Percentiles rank a stretch among this genome's conserved stretches.
phyloP scores from a whole-genome alignment of 805 yeast species.

The Pichia sporocuriosa region DNA sequence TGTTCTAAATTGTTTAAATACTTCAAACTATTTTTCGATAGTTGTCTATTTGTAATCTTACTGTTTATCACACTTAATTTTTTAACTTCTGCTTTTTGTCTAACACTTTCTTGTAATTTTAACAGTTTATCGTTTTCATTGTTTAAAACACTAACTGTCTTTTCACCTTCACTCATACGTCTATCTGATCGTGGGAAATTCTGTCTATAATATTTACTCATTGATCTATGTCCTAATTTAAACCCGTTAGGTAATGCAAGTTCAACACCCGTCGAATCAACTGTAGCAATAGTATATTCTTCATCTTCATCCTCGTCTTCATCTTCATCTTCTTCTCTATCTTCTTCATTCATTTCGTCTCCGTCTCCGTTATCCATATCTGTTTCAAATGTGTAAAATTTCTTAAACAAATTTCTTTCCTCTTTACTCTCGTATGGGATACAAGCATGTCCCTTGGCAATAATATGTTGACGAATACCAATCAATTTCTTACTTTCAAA shows the following conservation, averaged over 20 bases:
- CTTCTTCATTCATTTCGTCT: conserved; percentile 4
- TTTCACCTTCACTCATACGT: conserved; percentile 50
- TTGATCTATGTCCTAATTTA: conserved; percentile 70
- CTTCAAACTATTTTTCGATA: conserved; percentile 44
- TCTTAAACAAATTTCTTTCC: conserved; percentile 62
- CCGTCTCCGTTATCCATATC: too few species aligned
- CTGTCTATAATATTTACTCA: conserved; percentile 64
- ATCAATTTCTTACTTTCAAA: conserved; percentile 74
- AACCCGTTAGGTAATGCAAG: conserved; percentile 70
- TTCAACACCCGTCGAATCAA: conserved; percentile 45
- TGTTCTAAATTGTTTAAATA: conserved; percentile 72
- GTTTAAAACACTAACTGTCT: conserved; percentile 35
- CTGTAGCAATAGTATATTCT: conserved; percentile 27
- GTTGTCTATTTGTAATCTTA: conserved; percentile 24
- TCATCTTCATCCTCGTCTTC: conserved; percentile 13
- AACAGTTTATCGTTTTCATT: conserved; percentile 15
- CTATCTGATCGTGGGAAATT: conserved; percentile 37
- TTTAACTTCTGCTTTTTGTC: conserved; percentile 39
- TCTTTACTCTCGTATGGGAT: conserved; percentile 79
- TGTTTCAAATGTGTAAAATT: conserved; percentile 81
- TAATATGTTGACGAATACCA: conserved; percentile 83
- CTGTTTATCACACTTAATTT: conserved; percentile 23
- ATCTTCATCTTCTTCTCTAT: conserved; percentile 8
- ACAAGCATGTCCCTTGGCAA: conserved; percentile 76
- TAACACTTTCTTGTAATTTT: conserved; percentile 10